Base-by-base conservation (phyloP, 768 basidiomycete species). In the Mrakia gelida region DNA sequence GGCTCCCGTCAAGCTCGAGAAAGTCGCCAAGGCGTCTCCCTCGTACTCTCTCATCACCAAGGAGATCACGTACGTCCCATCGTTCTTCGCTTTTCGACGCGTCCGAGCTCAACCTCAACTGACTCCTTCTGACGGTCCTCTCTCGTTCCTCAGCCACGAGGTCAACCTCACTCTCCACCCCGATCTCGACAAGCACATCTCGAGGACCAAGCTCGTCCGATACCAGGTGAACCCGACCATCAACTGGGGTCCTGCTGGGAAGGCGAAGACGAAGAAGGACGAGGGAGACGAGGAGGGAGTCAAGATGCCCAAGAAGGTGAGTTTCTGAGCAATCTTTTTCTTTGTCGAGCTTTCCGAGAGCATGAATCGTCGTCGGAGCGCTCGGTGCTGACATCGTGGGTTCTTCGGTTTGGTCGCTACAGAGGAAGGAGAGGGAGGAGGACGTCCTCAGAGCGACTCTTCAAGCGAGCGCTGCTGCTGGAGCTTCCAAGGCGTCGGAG, bases 231-330 rank as follows among this genome's bases (percentile, higher is more conserved):
- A 97, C 82, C 97, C 96, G 7, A 87, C 89, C n/a, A 87, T 90
- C 2, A 88, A 97, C 83, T 99, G 97, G 97, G 96, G 96, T 0
- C 97, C 96, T 0, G 92, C 89, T 28, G 75, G 83, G 0, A 80
- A 83, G 62, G 84, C 85, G 0, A 83, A 83, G 56, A 82, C 79
- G 28, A 72, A 79, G 70, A 70, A 70, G 67, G 67, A 70, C 34
- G 67, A 70, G 18, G 67, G 23, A 34, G 67, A 26, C 8, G 67
- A 70, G 38, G 67, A 41, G 3, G 67, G 41, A n/a, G 41, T 41
- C 41, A 41, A 26, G 38, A 9, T 41, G 21, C 34, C 34, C 5
- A 41, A 38, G 38, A 70, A 70, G 65, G 65, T 67, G 32, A 67
- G 65, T 67, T 34, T 59, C n/a, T 18, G 59, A 59, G 2, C 26